These are phyloP conservation scores for Nitzschia palea DNA, from an alignment of 108 stramenopile species.

Conservation along the genomic window DNA sequence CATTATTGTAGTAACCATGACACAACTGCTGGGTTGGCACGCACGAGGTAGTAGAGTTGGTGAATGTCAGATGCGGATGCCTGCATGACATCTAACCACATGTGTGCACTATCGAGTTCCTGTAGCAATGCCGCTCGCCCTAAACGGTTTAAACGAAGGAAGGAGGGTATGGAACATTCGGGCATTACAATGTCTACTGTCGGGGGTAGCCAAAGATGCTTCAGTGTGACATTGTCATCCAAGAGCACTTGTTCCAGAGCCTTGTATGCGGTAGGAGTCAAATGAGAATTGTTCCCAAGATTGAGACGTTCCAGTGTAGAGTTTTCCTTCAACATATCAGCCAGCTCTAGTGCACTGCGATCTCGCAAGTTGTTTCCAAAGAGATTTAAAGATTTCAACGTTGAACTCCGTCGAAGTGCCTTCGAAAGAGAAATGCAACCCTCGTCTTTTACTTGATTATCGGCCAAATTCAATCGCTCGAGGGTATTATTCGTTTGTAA, in stretches of 20 bases:
- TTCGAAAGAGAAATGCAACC: slow-evolving; percentile 37
- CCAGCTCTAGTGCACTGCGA: slow-evolving; percentile 19
- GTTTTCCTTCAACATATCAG: slow-evolving; percentile 7
- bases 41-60: neutral
- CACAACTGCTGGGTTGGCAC: slow-evolving; percentile 15
- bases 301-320: slow-evolving; percentile 2
- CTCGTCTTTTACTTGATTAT: slow-evolving; percentile 25
- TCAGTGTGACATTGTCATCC: slow-evolving; percentile 6
- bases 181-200: neutral
- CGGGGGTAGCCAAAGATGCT: slow-evolving; percentile 14
- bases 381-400: slow-evolving; percentile 39
- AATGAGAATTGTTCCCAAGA: neutral
- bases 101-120: neutral
- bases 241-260: slow-evolving; percentile 9
- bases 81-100: slow-evolving; percentile 1
- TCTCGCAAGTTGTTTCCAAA: slow-evolving; percentile 29
- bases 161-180: neutral
- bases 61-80: neutral
- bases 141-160: slow-evolving; percentile 5
- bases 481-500: slow-evolving; percentile 1
- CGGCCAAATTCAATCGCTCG: slow-evolving; percentile 20
- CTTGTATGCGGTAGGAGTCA: neutral
- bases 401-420: slow-evolving; percentile 4
- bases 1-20: neutral
- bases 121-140: slow-evolving; percentile 7